Conservation (phyloP, 208 protist genomes). For the Naegleria gruberi region DNA sequence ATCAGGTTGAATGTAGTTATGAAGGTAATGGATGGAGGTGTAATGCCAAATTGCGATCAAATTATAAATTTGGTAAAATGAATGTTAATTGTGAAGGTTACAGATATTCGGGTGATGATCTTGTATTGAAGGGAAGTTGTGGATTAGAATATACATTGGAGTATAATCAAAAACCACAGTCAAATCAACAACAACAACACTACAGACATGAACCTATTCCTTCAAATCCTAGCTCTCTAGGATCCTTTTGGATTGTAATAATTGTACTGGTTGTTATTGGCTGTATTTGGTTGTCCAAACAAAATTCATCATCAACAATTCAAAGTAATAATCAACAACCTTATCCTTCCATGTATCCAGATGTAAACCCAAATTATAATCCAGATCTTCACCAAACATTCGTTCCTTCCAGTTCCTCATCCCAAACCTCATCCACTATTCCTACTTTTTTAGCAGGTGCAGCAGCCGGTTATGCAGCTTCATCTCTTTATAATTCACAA, state of each 20-base stretch:
- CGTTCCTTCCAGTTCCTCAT: not conserved
- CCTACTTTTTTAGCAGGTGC: not conserved
- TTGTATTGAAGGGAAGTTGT: not conserved
- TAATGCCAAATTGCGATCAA: not conserved
- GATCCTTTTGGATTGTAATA: not conserved
- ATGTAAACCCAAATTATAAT: not conserved
- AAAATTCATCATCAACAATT: not conserved
- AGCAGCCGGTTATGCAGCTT: not conserved
- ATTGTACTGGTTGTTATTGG: not conserved
- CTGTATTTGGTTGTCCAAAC: not conserved
- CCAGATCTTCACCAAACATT: not conserved
- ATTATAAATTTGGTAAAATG: not conserved
- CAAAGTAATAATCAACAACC: not conserved
- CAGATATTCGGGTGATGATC: not conserved
- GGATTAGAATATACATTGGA: not conserved
- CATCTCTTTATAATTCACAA: not conserved
- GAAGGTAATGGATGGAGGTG: not conserved
- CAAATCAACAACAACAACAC: not conserved
- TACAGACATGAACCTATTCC: not conserved
- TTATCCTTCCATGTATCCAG: not conserved
- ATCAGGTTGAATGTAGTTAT: not conserved
- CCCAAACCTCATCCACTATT: not conserved
- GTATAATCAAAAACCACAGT: not conserved
- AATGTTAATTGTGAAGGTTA: conserved; percentile 14
- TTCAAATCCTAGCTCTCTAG: not conserved